phyloP scores from a whole-genome alignment of 768 basidiomycete species.

The Amanita rubescens region DNA sequence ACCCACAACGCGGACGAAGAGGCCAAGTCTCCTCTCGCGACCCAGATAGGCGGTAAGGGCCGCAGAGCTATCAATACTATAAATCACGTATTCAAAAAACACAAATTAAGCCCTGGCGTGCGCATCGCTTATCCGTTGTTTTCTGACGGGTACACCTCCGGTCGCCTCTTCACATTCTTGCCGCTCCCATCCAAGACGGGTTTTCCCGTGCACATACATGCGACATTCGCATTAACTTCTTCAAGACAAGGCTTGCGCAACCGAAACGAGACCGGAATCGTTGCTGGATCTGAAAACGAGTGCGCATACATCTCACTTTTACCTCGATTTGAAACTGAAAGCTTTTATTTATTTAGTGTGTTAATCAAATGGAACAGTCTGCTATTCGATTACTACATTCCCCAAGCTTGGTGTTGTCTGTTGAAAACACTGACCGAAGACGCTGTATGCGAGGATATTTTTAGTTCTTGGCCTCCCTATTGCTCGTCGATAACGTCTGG shows the following conservation, averaged over 20 bases:
- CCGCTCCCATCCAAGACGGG: conserved; percentile 39
- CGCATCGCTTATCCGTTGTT: conserved; percentile 28
- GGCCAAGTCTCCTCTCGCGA: neutral
- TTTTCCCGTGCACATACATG: conserved; percentile 40
- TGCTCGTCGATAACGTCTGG: conserved; percentile 25
- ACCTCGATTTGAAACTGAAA: neutral
- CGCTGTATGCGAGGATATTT: conserved; percentile 21
- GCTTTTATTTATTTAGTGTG: conserved; percentile 24
- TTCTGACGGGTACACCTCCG: conserved; percentile 15
- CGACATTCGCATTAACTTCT: conserved; percentile 36
- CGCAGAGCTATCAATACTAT: too few species aligned
- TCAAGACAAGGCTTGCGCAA: conserved; percentile 40
- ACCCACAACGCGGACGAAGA: conserved; percentile 4
- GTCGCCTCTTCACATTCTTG: conserved; percentile 42
- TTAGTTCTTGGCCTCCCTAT: conserved; percentile 32
- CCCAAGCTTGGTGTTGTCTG: conserved; percentile 32
- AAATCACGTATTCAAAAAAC: conserved; percentile 18
- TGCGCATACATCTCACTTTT: conserved; percentile 16
- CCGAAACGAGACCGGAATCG: conserved; percentile 29
- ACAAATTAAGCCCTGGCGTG: conserved; percentile 35
- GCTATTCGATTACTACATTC: conserved; percentile 39
- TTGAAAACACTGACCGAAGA: conserved; percentile 22
- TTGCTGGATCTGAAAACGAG: conserved; percentile 32
- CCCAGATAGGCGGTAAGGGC: neutral
- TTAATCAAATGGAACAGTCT: conserved; percentile 41